Base-by-base conservation (phyloP, 768 basidiomycete genomes). In the Leucocoprinus sp. region DNA sequence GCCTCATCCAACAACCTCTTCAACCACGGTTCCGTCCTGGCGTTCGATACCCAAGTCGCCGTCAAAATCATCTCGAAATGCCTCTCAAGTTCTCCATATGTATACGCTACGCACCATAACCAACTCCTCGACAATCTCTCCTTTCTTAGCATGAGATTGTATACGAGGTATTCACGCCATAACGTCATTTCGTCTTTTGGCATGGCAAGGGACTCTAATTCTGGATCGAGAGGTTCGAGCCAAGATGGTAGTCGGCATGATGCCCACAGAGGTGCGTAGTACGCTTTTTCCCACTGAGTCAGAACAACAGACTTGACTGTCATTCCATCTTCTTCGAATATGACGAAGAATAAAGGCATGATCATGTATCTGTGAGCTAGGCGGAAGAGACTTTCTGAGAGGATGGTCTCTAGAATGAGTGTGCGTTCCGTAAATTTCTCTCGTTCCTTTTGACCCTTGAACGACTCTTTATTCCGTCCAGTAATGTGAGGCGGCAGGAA, bases 221-320 rank as follows among this genome's bases (percentile, higher is more conserved):
- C 46, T 12, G 46, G 46, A 23, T 48, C 39, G 12, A 48, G 46
- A 19, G 34, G 46, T 14, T 48, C 46, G 21, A 48, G 46, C 46
- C 46, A 48, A 12, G 33, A 14, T 7, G 46, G 46, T 27, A 48
- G 46, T 17, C 42, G 46, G 29, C 46, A 48, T 23, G 46, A 38
- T 28, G 46, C 39, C 46, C 46, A 48, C 28, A 48, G 18, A 15
- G 46, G 46, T 12, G 46, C 39, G 7, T 41, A 48, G 12, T 35
- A 48, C 23, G 46, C 46, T 24, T 48, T 48, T 27, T 48, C 46
- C 46, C 46, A 48, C 27, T 48, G 46, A 12, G 46, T 48, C 5
- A 48, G 34, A n/a, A 48, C 39, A 33, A 48, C 46, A 15, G 46
- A 48, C 21, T 42, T 48, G 21, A 48, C 31, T 14, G 31, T 42